A percentile compares a stretch with the other conserved stretches of the same genome.
Conservation (phyloP, 345 rosid species). For the Rhodamnia rubescens region DNA sequence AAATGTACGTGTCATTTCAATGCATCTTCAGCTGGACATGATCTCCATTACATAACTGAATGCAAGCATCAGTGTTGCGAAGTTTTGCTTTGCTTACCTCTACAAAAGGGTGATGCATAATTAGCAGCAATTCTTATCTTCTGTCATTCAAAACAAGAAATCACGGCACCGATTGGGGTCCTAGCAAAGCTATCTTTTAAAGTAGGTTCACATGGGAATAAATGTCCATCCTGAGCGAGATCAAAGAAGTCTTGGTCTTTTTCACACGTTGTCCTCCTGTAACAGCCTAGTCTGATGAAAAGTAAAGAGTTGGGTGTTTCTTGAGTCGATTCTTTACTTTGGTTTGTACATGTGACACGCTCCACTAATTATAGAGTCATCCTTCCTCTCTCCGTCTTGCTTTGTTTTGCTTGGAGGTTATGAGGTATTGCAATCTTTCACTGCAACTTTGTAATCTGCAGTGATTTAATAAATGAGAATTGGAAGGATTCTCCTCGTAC, state of each 20-base stretch:
- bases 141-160: not conserved
- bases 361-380: not conserved
- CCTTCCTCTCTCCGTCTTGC: not conserved
- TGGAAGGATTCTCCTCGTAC: slow-evolving; percentile 67
- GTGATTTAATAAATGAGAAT: slow-evolving; percentile 29
- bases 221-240: not conserved
- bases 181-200: not conserved
- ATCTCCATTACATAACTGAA: not conserved
- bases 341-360: not conserved
- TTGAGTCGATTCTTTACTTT: not conserved
- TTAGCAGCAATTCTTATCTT: not conserved
- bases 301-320: not conserved
- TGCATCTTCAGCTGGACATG: not conserved
- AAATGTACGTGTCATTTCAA: not conserved
- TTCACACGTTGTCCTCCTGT: not conserved
- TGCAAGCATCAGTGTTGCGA: not conserved
- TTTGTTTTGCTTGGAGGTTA: not conserved
- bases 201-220: not conserved
- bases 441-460: slow-evolving; percentile 11
- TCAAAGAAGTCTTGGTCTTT: not conserved
- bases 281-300: not conserved
- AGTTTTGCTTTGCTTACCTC: not conserved
- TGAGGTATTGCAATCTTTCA: not conserved
- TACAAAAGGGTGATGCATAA: not conserved
- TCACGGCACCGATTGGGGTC: not conserved